These are phyloP conservation scores for Serendipita vermifera DNA, from an alignment of 768 basidiomycete species.

Conservation along the genomic window DNA sequence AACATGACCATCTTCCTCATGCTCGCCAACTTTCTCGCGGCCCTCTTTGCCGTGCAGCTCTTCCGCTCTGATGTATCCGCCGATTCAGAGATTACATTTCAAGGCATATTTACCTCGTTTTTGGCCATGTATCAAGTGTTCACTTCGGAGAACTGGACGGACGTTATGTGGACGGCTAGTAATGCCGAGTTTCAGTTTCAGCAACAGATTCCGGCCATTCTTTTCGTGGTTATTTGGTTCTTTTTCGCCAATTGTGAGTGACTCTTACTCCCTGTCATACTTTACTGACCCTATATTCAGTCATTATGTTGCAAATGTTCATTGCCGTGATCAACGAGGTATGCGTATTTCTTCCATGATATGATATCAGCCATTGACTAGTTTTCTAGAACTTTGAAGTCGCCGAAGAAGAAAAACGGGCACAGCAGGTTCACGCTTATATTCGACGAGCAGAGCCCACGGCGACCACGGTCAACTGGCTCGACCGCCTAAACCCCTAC, in stretches of 20 bases:
- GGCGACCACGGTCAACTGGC: slow-evolving; percentile 42
- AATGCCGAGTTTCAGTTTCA: slow-evolving; percentile 47
- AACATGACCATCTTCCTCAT: slow-evolving; percentile 91
- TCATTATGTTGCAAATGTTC: slow-evolving; percentile 89
- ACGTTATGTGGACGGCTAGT: slow-evolving; percentile 50
- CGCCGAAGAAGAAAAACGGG: slow-evolving; percentile 80
- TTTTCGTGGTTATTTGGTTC: slow-evolving; percentile 75
- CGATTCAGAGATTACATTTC: slow-evolving; percentile 52
- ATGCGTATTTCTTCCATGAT: background rate
- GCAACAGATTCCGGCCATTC: slow-evolving; percentile 54
- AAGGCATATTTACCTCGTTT: slow-evolving; percentile 73
- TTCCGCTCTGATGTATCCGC: slow-evolving; percentile 65
- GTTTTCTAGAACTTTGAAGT: slow-evolving; percentile 59
- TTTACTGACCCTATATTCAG: slow-evolving; percentile 27
- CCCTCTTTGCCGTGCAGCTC: slow-evolving; percentile 71
- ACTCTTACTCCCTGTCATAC: background rate
- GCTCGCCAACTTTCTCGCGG: slow-evolving; percentile 73
- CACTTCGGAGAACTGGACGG: slow-evolving; percentile 92
- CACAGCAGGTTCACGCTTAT: slow-evolving; percentile 56
- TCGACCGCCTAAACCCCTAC: slow-evolving; percentile 73
- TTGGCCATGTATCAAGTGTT: slow-evolving; percentile 79
- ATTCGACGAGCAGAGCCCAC: slow-evolving; percentile 33
- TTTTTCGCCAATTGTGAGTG: slow-evolving; percentile 81
- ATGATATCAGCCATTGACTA: background rate
- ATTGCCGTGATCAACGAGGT: slow-evolving; percentile 89